Conservation (phyloP, 768 basidiomycete species). For the Leccinum sublutescens region DNA sequence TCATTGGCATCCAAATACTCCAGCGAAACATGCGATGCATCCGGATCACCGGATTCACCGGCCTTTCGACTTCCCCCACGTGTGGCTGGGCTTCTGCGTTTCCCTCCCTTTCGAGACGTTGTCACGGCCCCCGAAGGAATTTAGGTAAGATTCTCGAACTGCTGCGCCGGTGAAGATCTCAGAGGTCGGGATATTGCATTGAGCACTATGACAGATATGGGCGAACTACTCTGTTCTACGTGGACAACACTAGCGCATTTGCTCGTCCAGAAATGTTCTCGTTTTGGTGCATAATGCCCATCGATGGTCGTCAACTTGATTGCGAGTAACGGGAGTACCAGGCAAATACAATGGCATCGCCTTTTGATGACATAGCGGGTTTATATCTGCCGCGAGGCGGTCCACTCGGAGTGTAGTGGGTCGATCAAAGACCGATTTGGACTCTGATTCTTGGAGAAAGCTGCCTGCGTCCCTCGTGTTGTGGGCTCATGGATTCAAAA, state of each 20-base stretch:
- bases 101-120: not conserved
- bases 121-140: not conserved
- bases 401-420: not conserved
- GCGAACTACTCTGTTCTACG: not conserved
- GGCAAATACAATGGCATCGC: no score
- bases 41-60: not conserved
- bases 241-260: no score
- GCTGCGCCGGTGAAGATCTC: not conserved
- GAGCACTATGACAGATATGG: not conserved
- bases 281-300: not conserved
- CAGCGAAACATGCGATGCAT: not conserved
- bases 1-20: not conserved
- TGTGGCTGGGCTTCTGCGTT: not conserved
- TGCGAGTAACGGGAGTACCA: no score
- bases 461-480: slow-evolving; percentile 1
- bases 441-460: not conserved
- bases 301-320: not conserved
- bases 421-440: not conserved
- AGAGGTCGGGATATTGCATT: not conserved
- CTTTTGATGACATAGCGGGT: not conserved
- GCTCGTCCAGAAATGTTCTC: not conserved
- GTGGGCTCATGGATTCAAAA: slow-evolving; percentile 2
- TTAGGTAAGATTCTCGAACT: not conserved
- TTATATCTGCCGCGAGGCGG: not conserved
- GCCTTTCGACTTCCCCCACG: not conserved